Evolutionary conservation across 352 stramenopile genomes (phyloP).

Genomic region (Phytophthora multivora): DNA sequence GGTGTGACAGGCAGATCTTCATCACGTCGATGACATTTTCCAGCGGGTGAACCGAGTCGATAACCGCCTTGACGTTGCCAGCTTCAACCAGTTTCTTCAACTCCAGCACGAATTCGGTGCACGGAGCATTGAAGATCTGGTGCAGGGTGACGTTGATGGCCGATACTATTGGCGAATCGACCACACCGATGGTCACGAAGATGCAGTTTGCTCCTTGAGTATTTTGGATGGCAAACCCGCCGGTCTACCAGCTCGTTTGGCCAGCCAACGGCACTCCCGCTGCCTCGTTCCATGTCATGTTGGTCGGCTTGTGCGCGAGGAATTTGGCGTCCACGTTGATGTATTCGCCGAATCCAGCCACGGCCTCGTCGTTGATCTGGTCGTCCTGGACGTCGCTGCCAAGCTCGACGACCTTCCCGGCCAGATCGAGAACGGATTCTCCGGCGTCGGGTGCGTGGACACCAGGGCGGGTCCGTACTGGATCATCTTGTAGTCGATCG

Average conservation of each 20-base stretch:
- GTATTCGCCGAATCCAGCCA: slow-evolving; percentile 41
- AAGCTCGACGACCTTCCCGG: too few relatives aligned
- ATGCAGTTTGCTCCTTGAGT: slow-evolving; percentile 36
- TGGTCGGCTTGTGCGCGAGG: slow-evolving; percentile 39
- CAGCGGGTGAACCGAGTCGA: slow-evolving; percentile 33
- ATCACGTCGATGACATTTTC: slow-evolving; percentile 42
- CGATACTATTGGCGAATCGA: slow-evolving; percentile 67
- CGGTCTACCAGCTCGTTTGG: slow-evolving; percentile 51
- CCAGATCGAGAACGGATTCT: too few relatives aligned
- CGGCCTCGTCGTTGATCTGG: too few relatives aligned
- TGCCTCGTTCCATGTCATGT: slow-evolving; percentile 37
- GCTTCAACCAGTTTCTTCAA: slow-evolving; percentile 40
- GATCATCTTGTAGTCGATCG: slow-evolving; percentile 29
- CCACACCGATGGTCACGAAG: slow-evolving; percentile 51
- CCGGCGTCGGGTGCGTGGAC: background rate
- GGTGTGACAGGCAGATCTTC: slow-evolving; percentile 50
- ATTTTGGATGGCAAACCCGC: slow-evolving; percentile 57
- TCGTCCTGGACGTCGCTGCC: too few relatives aligned
- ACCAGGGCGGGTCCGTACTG: background rate
- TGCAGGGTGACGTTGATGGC: slow-evolving; percentile 35
- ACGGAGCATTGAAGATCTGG: slow-evolving; percentile 28
- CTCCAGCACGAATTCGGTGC: slow-evolving; percentile 21
- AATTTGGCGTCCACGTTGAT: slow-evolving; percentile 18
- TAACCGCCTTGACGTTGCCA: slow-evolving; percentile 35
- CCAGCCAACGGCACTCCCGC: slow-evolving; percentile 32